Conservation (phyloP, 768 basidiomycete genomes). For the Mycena vulgaris region DNA sequence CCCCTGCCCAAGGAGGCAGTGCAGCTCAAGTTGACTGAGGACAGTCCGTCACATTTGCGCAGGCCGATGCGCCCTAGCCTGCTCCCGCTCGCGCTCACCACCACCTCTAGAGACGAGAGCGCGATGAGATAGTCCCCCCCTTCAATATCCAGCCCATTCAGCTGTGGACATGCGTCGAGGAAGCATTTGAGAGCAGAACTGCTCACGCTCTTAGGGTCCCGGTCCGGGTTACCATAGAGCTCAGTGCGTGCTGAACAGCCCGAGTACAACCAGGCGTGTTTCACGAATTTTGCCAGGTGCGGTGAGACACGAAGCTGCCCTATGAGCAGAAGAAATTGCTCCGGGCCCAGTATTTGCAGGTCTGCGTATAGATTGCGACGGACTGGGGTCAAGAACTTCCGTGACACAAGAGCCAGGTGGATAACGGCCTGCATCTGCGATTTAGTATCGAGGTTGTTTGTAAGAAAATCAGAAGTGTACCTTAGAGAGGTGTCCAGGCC, state of each 20-base stretch:
- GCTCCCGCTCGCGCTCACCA: too few relatives aligned
- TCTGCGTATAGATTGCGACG: conserved; percentile 27
- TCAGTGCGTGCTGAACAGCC: conserved; percentile 3
- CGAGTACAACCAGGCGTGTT: conserved; percentile 1
- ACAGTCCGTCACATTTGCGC: too few relatives aligned
- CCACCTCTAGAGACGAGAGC: not conserved
- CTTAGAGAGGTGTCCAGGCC: not conserved
- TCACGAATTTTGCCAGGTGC: conserved; percentile 26
- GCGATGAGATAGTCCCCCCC: conserved; percentile 22
- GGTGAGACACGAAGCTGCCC: conserved; percentile 22
- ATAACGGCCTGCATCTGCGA: conserved; percentile 1
- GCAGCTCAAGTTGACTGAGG: not conserved
- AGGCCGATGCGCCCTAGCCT: too few relatives aligned
- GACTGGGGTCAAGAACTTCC: conserved; percentile 2
- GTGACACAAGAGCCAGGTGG: conserved; percentile 22
- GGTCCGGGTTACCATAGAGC: conserved; percentile 1
- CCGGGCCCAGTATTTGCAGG: conserved; percentile 19
- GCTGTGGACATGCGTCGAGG: conserved; percentile 30
- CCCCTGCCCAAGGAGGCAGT: not conserved
- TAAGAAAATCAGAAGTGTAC: not conserved
- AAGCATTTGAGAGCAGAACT: conserved; percentile 19
- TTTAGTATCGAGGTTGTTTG: too few relatives aligned
- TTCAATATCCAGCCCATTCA: not conserved
- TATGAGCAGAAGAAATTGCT: conserved; percentile 19
- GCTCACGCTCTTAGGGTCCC: conserved; percentile 10